These are phyloP conservation scores for Panus rudis DNA, from an alignment of 768 basidiomycete species.

Conservation along the genomic window DNA sequence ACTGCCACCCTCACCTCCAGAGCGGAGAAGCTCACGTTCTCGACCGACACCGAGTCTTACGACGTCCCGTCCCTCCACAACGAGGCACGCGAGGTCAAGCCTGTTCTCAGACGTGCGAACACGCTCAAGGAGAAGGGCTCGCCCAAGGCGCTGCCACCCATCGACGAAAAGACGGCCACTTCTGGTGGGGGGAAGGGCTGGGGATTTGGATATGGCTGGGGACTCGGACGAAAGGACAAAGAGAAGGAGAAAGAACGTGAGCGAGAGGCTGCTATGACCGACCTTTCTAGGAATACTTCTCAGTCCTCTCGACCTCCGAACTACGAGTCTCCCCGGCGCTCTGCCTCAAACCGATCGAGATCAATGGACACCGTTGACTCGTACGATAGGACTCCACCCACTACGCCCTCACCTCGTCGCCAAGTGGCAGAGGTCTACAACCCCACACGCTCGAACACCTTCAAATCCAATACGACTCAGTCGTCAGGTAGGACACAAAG, in stretches of 20 bases:
- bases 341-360: not conserved
- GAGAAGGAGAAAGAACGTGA: slow-evolving; percentile 28
- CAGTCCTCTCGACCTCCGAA: slow-evolving; percentile 17
- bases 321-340: slow-evolving; percentile 14
- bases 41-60: slow-evolving; percentile 24
- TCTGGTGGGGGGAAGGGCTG: slow-evolving; percentile 25
- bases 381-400: not conserved
- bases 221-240: slow-evolving; percentile 41
- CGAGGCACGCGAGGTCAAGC: slow-evolving; percentile 18
- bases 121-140: slow-evolving; percentile 11
- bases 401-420: not conserved
- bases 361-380: not conserved
- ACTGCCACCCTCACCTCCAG: slow-evolving; percentile 29
- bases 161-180: slow-evolving; percentile 7
- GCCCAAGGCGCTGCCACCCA: slow-evolving; percentile 12
- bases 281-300: slow-evolving; percentile 24
- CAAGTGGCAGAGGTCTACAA: slow-evolving; percentile 1
- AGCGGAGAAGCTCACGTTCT: slow-evolving; percentile 25
- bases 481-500: not conserved
- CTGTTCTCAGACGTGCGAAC: slow-evolving; percentile 12
- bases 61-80: slow-evolving; percentile 12
- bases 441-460: slow-evolving; percentile 10
- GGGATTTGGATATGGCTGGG: slow-evolving; percentile 71
- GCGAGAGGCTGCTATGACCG: slow-evolving; percentile 25
- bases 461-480: slow-evolving; percentile 5